phyloP scores from a whole-genome alignment of 352 stramenopile species.

The Blastocystis sp. region DNA sequence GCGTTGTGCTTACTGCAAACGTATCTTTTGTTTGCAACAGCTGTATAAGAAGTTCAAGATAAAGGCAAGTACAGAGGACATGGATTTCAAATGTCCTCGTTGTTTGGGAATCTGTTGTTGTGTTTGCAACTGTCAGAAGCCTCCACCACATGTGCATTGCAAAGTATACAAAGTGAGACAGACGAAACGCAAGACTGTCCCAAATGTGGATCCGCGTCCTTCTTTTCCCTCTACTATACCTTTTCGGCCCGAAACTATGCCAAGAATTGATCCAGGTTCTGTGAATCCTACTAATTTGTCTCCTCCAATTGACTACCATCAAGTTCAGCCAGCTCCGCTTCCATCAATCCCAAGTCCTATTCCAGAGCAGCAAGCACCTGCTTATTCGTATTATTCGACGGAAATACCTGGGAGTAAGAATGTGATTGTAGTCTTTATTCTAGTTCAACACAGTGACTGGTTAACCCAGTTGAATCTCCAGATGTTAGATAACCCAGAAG shows the following conservation, averaged over 20 bases:
- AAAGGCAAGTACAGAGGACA: conserved; percentile 54
- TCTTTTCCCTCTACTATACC: neutral
- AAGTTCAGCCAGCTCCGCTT: neutral
- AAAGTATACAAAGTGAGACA: conserved; percentile 63
- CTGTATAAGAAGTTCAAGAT: conserved; percentile 63
- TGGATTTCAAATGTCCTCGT: conserved; percentile 58
- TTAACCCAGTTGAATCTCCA: conserved; percentile 53
- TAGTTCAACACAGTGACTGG: conserved; percentile 60
- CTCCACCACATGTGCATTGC: conserved; percentile 60
- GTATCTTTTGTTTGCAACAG: conserved; percentile 61
- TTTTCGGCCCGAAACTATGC: neutral
- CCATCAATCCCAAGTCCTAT: neutral
- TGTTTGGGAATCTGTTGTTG: conserved; percentile 60
- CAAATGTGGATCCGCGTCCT: neutral
- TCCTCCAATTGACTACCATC: neutral
- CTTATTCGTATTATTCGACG: conserved; percentile 11
- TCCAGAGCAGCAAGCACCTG: neutral
- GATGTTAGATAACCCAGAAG: conserved; percentile 33
- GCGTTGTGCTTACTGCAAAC: conserved; percentile 58
- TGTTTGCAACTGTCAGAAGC: conserved; percentile 43
- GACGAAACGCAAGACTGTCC: conserved; percentile 29
- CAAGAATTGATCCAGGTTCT: neutral
- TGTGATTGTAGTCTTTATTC: neutral
- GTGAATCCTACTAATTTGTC: neutral
- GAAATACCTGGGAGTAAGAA: conserved; percentile 23